These are phyloP conservation scores for Elsinoe fawcettii DNA, from an alignment of 2,329 filamentous ascomycete genomes.

Conservation along the genomic window DNA sequence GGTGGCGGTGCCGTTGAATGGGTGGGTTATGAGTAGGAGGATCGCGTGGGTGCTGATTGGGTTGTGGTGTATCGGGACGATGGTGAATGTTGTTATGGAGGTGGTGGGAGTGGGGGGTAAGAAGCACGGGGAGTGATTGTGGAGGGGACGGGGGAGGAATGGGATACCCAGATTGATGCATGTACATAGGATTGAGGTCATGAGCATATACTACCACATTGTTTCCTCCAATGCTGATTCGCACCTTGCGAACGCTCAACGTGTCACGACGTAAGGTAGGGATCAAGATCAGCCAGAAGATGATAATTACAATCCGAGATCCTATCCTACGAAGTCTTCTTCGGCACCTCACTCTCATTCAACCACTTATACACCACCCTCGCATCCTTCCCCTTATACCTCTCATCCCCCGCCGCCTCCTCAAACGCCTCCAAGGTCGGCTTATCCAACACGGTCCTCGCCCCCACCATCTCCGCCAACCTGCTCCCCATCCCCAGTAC, in stretches of 20 bases:
- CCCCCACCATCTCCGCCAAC: slow-evolving; percentile 30
- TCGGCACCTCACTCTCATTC: slow-evolving; percentile 15
- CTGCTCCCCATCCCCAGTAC: slow-evolving; percentile 31
- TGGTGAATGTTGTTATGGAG: slow-evolving; percentile 76
- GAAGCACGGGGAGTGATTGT: slow-evolving; percentile 1
- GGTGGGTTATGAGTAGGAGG: slow-evolving; percentile 73
- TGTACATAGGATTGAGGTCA: background rate
- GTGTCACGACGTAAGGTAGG: too few relatives aligned
- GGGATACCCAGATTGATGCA: background rate
- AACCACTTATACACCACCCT: slow-evolving; percentile 17
- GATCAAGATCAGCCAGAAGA: too few relatives aligned
- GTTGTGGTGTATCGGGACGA: slow-evolving; percentile 73
- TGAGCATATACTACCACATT: background rate
- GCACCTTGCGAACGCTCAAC: too few relatives aligned
- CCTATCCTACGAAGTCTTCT: background rate
- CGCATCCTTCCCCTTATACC: slow-evolving; percentile 14
- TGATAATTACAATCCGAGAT: background rate
- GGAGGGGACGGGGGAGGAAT: background rate
- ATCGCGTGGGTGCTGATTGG: slow-evolving; percentile 75
- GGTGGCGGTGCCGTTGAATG: slow-evolving; percentile 72
- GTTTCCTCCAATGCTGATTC: background rate
- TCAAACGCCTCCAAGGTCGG: slow-evolving; percentile 13
- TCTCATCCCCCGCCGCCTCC: slow-evolving; percentile 12
- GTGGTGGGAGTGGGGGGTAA: slow-evolving; percentile 36
- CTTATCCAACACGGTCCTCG: slow-evolving; percentile 25